Percentiles rank a stretch among this genome's conserved stretches.
These are phyloP conservation scores for Penicillium sp. DNA, from an alignment of 2,329 filamentous ascomycete species.

Conservation along the genomic window DNA sequence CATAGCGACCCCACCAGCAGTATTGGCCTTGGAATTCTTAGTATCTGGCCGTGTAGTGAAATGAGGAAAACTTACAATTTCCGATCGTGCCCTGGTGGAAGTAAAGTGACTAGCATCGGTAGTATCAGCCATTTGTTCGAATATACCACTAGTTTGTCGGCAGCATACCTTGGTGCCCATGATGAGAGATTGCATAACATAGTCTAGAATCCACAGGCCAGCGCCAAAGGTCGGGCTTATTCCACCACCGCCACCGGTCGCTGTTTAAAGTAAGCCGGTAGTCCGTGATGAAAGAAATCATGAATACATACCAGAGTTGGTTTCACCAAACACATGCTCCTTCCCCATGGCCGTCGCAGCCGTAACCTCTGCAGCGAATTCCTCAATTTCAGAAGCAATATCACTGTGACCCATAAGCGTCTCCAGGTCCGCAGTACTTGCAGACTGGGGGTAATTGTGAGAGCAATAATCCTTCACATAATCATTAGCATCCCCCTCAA, in stretches of 20 bases:
- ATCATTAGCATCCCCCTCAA: constrained; percentile 38
- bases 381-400: constrained; percentile 42
- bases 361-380: constrained; percentile 44
- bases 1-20: constrained; percentile 51
- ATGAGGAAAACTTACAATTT: constrained; percentile 42
- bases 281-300: neutral
- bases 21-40: constrained; percentile 38
- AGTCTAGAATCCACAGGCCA: constrained; percentile 55
- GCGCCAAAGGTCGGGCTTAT: constrained; percentile 52
- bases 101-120: constrained; percentile 31
- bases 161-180: constrained; percentile 32
- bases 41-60: neutral
- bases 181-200: constrained; percentile 35
- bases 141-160: neutral
- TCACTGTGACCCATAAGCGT: constrained; percentile 49
- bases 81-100: constrained; percentile 56
- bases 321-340: constrained; percentile 53
- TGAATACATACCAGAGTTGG: constrained; percentile 46
- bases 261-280: constrained; percentile 13
- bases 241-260: constrained; percentile 40
- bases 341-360: constrained; percentile 44
- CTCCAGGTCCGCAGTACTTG: constrained; percentile 39
- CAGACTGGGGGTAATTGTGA: constrained; percentile 52
- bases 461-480: constrained; percentile 48
- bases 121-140: neutral